Evolutionary conservation across 2,329 filamentous ascomycete species (phyloP), one percentile per base, ranked within the genome.

Genomic region (Colletotrichum tropicicola): DNA sequence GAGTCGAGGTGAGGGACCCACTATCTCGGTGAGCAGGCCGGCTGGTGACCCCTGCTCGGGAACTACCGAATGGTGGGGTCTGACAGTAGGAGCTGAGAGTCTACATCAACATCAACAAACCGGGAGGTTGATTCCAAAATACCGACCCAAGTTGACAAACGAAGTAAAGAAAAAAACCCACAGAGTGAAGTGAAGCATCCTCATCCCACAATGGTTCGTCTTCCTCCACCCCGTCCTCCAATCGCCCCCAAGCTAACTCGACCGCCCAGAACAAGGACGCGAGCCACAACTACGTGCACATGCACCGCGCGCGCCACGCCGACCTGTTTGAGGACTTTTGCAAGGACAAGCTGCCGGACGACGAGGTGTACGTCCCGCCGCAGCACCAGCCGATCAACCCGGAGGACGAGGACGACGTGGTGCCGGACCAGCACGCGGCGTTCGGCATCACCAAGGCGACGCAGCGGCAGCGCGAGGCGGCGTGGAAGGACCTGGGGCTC

Each of bases 341-440:
- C 83, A 87, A 87, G 74, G 89, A 91, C 79, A 86, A 84, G 72
- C 85, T 92, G 45, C 89, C 89, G n/a, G 82, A 85, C 66, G 92
- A 96, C 79, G 91, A 94, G 60, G 92, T 96, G 74, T 92, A 92
- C 77, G 91, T 97, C n/a, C 88, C 91, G 32, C 88, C 89, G 7
- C 88, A 93, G 67, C 88, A 94, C 74, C 92, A 93, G 75, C 93
- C 92, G 41, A 85, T 94, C 73, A 95, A 96, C 75, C 92, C 93
- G 0, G 92, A 96, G 77, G 92, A 96, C 75, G 92, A 96, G 78
- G 93, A 96, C 73, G 92, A 96, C 73, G 91, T 96, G 4, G 92
- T 96, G 5, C 92, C 93, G 0, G 92, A 96, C 77, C 92, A 96
- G 79, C 92, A 96, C 74, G 92, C 92, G 12, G 93, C 92, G 0